Percentiles rank a stretch among this genome's conserved stretches.
phyloP scores from a whole-genome alignment of 768 basidiomycete species.

The Psilocybe cyanescens region DNA sequence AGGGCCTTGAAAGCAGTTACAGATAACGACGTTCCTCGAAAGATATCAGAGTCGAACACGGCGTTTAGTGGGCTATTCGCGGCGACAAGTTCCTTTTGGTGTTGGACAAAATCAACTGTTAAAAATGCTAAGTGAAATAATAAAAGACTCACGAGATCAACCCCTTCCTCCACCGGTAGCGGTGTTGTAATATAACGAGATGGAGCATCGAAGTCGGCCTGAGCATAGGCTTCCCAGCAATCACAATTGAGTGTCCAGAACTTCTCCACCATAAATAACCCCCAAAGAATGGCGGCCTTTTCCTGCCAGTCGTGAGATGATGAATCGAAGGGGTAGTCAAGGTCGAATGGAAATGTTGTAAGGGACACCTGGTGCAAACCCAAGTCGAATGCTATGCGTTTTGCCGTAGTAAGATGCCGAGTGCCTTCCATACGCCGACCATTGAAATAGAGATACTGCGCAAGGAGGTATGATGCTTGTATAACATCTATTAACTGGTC shows the following conservation, averaged over 20 bases:
- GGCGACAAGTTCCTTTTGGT: slow-evolving; percentile 14
- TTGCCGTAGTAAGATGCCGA: slow-evolving; percentile 61
- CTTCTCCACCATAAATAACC: slow-evolving; percentile 64
- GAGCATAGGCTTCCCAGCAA: slow-evolving; percentile 45
- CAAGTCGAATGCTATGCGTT: slow-evolving; percentile 63
- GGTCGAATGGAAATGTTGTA: slow-evolving; percentile 21
- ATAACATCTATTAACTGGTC: slow-evolving; percentile 62
- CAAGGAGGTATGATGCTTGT: slow-evolving; percentile 62
- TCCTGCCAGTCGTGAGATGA: slow-evolving; percentile 44
- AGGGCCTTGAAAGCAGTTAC: slow-evolving; percentile 51
- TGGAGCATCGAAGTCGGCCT: slow-evolving; percentile 52
- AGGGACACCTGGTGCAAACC: slow-evolving; percentile 57
- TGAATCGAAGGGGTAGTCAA: slow-evolving; percentile 16
- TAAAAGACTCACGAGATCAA: slow-evolving; percentile 17
- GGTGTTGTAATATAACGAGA: slow-evolving; percentile 56
- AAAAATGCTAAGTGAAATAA: neutral
- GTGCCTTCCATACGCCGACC: slow-evolving; percentile 61
- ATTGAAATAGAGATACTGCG: slow-evolving; percentile 63
- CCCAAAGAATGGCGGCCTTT: slow-evolving; percentile 60
- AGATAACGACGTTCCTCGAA: slow-evolving; percentile 28
- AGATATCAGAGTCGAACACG: slow-evolving; percentile 28
- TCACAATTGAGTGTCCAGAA: slow-evolving; percentile 62
- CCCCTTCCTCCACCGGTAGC: slow-evolving; percentile 43
- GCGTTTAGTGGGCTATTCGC: slow-evolving; percentile 27
- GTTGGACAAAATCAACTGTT: slow-evolving; percentile 2